Evolutionary conservation across 2,329 filamentous ascomycete species (phyloP).

Genomic region (Aspergillus melleus): DNA sequence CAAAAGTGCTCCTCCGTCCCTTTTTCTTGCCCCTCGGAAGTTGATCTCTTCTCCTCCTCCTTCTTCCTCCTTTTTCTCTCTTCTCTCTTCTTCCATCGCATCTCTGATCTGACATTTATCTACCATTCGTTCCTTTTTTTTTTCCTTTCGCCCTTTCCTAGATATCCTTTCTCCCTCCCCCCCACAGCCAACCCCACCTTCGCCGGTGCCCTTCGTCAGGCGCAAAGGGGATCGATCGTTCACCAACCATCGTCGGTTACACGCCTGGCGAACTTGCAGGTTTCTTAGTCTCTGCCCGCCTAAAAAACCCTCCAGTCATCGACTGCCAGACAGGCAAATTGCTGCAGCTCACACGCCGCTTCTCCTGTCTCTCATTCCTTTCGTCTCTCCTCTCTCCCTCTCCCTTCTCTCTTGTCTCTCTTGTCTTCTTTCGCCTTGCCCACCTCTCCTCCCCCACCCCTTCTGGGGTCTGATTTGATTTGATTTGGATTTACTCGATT

Average conservation of each 20-base stretch:
- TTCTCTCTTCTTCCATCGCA: background rate
- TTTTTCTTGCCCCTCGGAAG: background rate
- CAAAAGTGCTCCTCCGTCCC: background rate
- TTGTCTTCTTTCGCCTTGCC: background rate
- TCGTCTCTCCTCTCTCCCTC: background rate
- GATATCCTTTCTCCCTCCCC: background rate
- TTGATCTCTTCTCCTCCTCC: too few species aligned
- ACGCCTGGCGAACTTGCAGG: slow-evolving; percentile 17
- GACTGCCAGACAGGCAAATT: slow-evolving; percentile 15
- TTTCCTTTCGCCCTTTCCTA: too few species aligned
- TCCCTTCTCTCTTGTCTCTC: background rate
- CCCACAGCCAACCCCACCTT: slow-evolving; percentile 8
- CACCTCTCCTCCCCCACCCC: background rate
- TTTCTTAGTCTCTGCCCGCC: slow-evolving; percentile 12
- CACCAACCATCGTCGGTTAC: slow-evolving; percentile 16
- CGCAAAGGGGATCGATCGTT: slow-evolving; percentile 6
- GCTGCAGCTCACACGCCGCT: slow-evolving; percentile 14
- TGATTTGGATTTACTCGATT: background rate
- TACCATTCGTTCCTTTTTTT: slow-evolving; percentile 5
- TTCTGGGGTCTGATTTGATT: background rate
- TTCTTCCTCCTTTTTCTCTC: background rate
- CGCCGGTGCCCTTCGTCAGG: slow-evolving; percentile 19
- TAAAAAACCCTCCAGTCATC: slow-evolving; percentile 21
- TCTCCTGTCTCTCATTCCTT: slow-evolving; percentile 8
- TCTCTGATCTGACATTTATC: background rate